phyloP scores from a whole-genome alignment of 1,284 basidiomycete genomes.

The Cryptococcus sp. region DNA sequence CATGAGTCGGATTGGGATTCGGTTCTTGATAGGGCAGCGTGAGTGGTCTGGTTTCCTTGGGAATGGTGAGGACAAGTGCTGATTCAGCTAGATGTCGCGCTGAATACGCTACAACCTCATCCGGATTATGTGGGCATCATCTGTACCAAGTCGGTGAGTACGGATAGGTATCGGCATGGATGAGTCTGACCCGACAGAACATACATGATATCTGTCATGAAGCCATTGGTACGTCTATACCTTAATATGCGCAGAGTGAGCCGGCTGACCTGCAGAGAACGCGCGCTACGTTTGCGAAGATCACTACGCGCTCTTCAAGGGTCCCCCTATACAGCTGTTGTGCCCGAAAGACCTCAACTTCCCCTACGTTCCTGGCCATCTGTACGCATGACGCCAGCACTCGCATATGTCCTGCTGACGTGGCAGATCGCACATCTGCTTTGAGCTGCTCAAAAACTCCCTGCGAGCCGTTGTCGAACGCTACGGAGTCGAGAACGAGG shows the following conservation, averaged over 20 bases:
- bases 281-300: slow-evolving; percentile 98
- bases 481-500: slow-evolving; percentile 69
- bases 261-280: slow-evolving; percentile 58
- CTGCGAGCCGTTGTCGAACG: slow-evolving; percentile 94
- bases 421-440: slow-evolving; percentile 74
- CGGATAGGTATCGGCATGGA: neutral
- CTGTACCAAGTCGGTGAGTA: slow-evolving; percentile 81
- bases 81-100: slow-evolving; percentile 64
- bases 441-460: slow-evolving; percentile 98
- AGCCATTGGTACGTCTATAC: slow-evolving; percentile 58
- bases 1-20: slow-evolving; percentile 92
- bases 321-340: slow-evolving; percentile 93
- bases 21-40: slow-evolving; percentile 79
- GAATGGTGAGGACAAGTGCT: slow-evolving; percentile 6
- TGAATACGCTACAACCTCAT: slow-evolving; percentile 83
- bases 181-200: slow-evolving; percentile 52
- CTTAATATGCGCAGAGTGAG: neutral
- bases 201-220: slow-evolving; percentile 95
- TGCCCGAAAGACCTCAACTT: slow-evolving; percentile 84
- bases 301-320: slow-evolving; percentile 90
- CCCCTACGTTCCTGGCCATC: slow-evolving; percentile 92
- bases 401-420: neutral
- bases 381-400: slow-evolving; percentile 48
- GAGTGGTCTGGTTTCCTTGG: slow-evolving; percentile 12
- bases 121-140: slow-evolving; percentile 96